These are phyloP conservation scores for Claviceps spartinae DNA, from an alignment of 2,329 filamentous ascomycete genomes.

Conservation along the genomic window DNA sequence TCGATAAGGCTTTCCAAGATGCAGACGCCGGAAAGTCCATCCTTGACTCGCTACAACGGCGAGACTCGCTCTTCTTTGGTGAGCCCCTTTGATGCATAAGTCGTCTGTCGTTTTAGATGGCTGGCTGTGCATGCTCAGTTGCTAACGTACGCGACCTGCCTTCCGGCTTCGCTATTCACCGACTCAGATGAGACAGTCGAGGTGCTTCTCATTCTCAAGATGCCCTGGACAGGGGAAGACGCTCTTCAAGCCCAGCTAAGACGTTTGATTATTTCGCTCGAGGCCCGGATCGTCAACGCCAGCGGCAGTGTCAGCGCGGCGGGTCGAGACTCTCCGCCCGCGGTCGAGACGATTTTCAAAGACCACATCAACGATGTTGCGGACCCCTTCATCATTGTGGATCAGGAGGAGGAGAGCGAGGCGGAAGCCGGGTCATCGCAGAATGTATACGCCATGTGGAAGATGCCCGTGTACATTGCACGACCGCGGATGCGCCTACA, in stretches of 20 bases:
- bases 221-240: slow-evolving; percentile 44
- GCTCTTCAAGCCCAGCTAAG: slow-evolving; percentile 44
- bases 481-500: slow-evolving; percentile 53
- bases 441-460: slow-evolving; percentile 45
- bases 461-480: slow-evolving; percentile 41
- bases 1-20: slow-evolving; percentile 37
- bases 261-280: slow-evolving; percentile 51
- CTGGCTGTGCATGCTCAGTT: no score
- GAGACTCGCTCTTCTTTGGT: slow-evolving; percentile 62
- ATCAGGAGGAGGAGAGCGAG: slow-evolving; percentile 22
- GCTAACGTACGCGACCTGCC: no score
- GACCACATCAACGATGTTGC: slow-evolving; percentile 35
- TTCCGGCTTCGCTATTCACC: slow-evolving; percentile 10
- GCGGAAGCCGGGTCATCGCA: slow-evolving; percentile 15
- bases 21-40: slow-evolving; percentile 29
- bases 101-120: no score
- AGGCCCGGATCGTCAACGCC: slow-evolving; percentile 51
- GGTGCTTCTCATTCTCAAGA: slow-evolving; percentile 54
- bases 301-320: slow-evolving; percentile 39
- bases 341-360: slow-evolving; percentile 47
- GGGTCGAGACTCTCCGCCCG: slow-evolving; percentile 32
- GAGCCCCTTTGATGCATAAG: slow-evolving; percentile 14
- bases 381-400: slow-evolving; percentile 37
- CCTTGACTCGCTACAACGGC: slow-evolving; percentile 45
- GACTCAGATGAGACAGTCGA: slow-evolving; percentile 56